A percentile compares a stretch with the other conserved stretches of the same genome.
phyloP scores from a whole-genome alignment of 2,329 filamentous ascomycete species.

The Trichoderma asperellum region DNA sequence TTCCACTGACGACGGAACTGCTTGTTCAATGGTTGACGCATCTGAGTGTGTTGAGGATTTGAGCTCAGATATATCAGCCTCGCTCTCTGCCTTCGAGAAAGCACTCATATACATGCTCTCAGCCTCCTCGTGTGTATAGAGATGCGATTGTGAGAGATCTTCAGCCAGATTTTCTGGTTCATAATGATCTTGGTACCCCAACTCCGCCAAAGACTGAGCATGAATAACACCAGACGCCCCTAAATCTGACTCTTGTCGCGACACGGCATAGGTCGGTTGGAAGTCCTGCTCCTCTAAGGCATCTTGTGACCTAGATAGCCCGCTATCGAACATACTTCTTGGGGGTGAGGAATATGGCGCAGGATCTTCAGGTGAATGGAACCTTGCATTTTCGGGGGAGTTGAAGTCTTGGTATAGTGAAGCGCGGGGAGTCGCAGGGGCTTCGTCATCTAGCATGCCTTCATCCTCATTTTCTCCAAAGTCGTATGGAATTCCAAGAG shows the following conservation, averaged over 20 bases:
- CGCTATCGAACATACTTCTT: neutral
- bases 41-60: neutral
- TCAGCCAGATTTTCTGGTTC: slow-evolving; percentile 38
- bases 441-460: slow-evolving; percentile 40
- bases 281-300: neutral
- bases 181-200: neutral
- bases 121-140: slow-evolving; percentile 79
- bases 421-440: slow-evolving; percentile 58
- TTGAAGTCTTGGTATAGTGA: slow-evolving; percentile 49
- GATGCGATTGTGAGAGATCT: slow-evolving; percentile 65
- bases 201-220: neutral
- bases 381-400: slow-evolving; percentile 37
- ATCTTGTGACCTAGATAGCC: slow-evolving; percentile 1
- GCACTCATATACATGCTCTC: slow-evolving; percentile 88
- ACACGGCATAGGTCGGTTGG: neutral
- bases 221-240: neutral
- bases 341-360: slow-evolving; percentile 30
- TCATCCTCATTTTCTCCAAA: slow-evolving; percentile 45
- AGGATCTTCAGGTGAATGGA: slow-evolving; percentile 36
- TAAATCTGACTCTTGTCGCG: neutral
- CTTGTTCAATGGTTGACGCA: neutral
- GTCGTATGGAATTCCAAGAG: slow-evolving; percentile 61
- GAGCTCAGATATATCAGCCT: slow-evolving; percentile 29
- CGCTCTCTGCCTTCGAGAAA: slow-evolving; percentile 54
- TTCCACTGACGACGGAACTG: neutral